These are phyloP conservation scores for Rosa hybrid DNA, from an alignment of 331 rosid species.

Conservation along the genomic window DNA sequence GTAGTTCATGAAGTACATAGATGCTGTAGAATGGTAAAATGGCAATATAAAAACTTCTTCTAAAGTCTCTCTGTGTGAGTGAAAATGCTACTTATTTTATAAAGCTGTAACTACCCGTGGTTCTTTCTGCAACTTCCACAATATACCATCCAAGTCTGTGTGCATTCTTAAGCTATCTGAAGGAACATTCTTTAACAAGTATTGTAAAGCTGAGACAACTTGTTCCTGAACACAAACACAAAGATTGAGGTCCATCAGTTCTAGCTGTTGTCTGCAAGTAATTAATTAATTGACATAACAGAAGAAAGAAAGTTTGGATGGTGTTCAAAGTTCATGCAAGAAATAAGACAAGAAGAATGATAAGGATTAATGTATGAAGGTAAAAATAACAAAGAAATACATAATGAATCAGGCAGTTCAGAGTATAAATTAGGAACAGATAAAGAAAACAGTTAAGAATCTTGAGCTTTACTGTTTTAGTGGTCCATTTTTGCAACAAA, in stretches of 20 bases:
- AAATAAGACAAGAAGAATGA: background rate
- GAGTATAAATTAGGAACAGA: no score
- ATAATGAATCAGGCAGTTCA: background rate
- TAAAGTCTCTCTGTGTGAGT: background rate
- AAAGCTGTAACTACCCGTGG: background rate
- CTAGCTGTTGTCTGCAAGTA: background rate
- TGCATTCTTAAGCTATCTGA: background rate
- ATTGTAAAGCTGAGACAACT: conserved; percentile 6
- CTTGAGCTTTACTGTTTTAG: no score
- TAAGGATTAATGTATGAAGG: background rate
- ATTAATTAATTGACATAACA: background rate
- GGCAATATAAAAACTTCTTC: background rate
- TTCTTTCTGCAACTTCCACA: conserved; percentile 13
- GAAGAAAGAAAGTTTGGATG: background rate
- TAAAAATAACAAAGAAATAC: background rate
- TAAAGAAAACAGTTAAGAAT: no score
- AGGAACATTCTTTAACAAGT: conserved; percentile 17
- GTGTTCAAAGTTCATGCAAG: background rate
- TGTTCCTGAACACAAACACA: conserved; percentile 14
- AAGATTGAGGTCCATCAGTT: background rate
- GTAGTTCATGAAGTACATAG: background rate
- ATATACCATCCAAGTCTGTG: conserved; percentile 1
- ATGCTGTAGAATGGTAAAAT: background rate
- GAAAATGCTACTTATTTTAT: background rate
- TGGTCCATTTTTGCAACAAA: no score